Base-by-base conservation (phyloP, 2,329 filamentous ascomycete genomes). In the Fusarium algeriense region DNA sequence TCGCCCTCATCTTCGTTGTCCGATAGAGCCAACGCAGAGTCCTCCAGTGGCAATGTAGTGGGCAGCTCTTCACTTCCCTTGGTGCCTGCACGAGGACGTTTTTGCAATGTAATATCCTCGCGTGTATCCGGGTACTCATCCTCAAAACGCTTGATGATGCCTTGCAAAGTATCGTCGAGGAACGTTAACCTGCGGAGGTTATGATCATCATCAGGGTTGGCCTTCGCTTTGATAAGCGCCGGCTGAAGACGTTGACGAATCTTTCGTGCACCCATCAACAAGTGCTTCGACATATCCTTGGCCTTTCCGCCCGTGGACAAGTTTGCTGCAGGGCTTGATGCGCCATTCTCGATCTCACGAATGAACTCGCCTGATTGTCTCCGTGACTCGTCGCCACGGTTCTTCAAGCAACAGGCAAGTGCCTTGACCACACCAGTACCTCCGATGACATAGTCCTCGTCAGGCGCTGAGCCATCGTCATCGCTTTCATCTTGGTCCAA, bases 341-440 rank as follows among this genome's bases (percentile, higher is more conserved):
- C 82, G 11, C 86, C 88, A 49, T 84, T 85, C 69, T 86, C 85
- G 5, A 85, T 81, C 32, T 88, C 88, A 32, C 84, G 83, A 62
- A 86, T 81, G 61, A 89, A 86, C 56, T 88, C 86, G 46, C 82
- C 83, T 17, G 86, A 87, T 50, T 84, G 83, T 54, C 85, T 79
- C 69, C 88, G 83, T 34, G 88, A 88, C 59, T 92, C 90, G 56
- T 91, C 87, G 7, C 81, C 80, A 65, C 93, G 90, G 78, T 97
- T 97, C 74, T 94, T 91, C 53, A 99, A 85, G 76, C 95, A 97
- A 76, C 97, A 97, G 58, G 93, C 91, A 48, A 99, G 85, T 7
- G 96, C 96, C 82, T 97, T 98, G 52, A 97, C 95, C 3, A 99
- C 94, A 30, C 95, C 96, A 1, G 94, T 97, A 19, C 95, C 95